A percentile compares a stretch with the other conserved stretches of the same genome.
Conservation (phyloP, 2,329 filamentous ascomycete genomes). For the Aspergillus sp. region DNA sequence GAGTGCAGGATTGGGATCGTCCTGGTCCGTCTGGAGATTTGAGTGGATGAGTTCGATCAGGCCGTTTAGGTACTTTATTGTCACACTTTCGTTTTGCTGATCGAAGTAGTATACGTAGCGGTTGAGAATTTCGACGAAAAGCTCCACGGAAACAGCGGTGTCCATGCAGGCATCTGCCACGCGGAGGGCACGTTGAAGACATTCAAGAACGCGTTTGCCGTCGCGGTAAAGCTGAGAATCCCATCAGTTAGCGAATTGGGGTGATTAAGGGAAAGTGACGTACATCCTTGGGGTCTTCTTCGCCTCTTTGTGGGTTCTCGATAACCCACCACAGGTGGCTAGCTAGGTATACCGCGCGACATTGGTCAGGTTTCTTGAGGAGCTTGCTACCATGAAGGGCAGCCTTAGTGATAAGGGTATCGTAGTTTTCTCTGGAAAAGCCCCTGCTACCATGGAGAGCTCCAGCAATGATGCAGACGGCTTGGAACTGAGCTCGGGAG, state of each 20-base stretch:
- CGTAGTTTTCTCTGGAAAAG: slow-evolving; percentile 96
- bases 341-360: slow-evolving; percentile 90
- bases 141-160: slow-evolving; percentile 90
- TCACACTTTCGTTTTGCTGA: slow-evolving; percentile 97
- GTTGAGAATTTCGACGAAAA: slow-evolving; percentile 98
- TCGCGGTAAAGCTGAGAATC: slow-evolving; percentile 82
- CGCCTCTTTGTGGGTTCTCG: slow-evolving; percentile 72
- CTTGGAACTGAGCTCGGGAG: slow-evolving; percentile 95
- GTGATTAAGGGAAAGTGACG: slow-evolving; percentile 36
- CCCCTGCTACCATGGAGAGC: slow-evolving; percentile 84
- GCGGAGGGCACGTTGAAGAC: slow-evolving; percentile 87
- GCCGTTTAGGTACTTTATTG: slow-evolving; percentile 95
- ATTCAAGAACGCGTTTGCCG: slow-evolving; percentile 94
- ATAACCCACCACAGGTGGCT: slow-evolving; percentile 98
- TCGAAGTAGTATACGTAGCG: slow-evolving; percentile 99
- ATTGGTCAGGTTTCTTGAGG: slow-evolving; percentile 96
- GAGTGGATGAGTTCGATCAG: slow-evolving; percentile 98
- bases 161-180: slow-evolving; percentile 99
- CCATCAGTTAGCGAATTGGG: slow-evolving; percentile 4
- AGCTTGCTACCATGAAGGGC: slow-evolving; percentile 95
- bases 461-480: slow-evolving; percentile 89
- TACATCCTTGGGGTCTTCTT: slow-evolving; percentile 79
- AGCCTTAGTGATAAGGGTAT: slow-evolving; percentile 96
- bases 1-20: slow-evolving; percentile 64
- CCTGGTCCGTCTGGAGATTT: slow-evolving; percentile 81